Percentiles rank a stretch among this genome's conserved stretches.
phyloP scores from a whole-genome alignment of 352 stramenopile genomes.

The Globisporangium lucens region DNA sequence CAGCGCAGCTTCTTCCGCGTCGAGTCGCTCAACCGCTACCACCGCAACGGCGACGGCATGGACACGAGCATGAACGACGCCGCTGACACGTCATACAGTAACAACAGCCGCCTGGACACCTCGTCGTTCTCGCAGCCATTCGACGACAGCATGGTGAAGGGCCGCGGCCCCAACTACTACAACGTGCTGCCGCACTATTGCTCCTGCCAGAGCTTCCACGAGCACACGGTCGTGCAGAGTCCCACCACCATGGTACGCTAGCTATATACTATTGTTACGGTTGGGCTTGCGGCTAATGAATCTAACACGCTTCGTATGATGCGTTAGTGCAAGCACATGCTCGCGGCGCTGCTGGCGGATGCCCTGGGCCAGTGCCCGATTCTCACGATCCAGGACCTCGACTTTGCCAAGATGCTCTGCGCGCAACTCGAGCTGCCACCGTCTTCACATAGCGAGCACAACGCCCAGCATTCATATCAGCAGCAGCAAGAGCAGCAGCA shows the following conservation, averaged over 20 bases:
- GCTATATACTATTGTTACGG: no score
- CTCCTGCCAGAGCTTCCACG: constrained; percentile 53
- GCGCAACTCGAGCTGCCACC: constrained; percentile 15
- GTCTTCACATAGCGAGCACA: background rate
- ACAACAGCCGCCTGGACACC: background rate
- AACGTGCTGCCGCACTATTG: constrained; percentile 74
- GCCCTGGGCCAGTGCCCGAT: constrained; percentile 40
- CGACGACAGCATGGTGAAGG: constrained; percentile 34
- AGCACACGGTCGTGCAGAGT: constrained; percentile 29
- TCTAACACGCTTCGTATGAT: background rate
- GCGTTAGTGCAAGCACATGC: constrained; percentile 68
- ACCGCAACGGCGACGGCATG: constrained; percentile 8
- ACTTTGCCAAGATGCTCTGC: constrained; percentile 67
- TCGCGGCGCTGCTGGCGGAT: constrained; percentile 55
- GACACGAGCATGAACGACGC: background rate
- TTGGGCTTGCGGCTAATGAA: background rate
- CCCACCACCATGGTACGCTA: constrained; percentile 51
- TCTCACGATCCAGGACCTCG: constrained; percentile 48
- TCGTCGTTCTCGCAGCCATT: constrained; percentile 31
- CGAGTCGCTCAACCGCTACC: constrained; percentile 62
- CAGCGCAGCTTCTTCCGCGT: constrained; percentile 59
- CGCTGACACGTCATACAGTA: background rate
- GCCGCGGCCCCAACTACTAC: constrained; percentile 60
- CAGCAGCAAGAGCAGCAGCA: background rate
- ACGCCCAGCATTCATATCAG: background rate